These are phyloP conservation scores for Penicillium sp. DNA, from an alignment of 2,329 filamentous ascomycete species.

Conservation along the genomic window DNA sequence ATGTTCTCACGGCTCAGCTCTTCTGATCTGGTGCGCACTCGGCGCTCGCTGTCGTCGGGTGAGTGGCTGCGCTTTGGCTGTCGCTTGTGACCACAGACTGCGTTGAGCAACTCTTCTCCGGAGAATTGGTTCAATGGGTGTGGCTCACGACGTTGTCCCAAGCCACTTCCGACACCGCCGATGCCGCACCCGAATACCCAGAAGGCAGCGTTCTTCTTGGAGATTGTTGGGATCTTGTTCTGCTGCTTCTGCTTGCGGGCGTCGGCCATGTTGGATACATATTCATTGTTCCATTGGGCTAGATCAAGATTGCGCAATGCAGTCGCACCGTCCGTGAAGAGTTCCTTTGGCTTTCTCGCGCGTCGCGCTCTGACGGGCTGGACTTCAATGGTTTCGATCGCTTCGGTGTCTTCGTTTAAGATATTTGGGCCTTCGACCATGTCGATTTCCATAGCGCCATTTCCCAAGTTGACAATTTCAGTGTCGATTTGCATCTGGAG, in stretches of 20 bases:
- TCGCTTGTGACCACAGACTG: conserved; percentile 33
- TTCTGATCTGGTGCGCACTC: conserved; percentile 42
- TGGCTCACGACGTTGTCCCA: conserved; percentile 42
- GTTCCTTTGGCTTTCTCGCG: conserved; percentile 29
- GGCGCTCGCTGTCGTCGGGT: conserved; percentile 30
- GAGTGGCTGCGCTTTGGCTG: conserved; percentile 32
- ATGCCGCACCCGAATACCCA: conserved; percentile 62
- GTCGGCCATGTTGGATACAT: conserved; percentile 61
- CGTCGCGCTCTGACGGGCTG: conserved; percentile 3
- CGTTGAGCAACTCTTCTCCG: conserved; percentile 55
- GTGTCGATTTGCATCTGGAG: conserved; percentile 2
- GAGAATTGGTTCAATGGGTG: conserved; percentile 62
- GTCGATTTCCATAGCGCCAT: conserved; percentile 1
- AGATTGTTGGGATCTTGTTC: conserved; percentile 45
- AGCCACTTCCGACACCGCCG: conserved; percentile 52
- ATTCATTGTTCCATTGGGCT: conserved; percentile 59
- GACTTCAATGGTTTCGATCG: not conserved
- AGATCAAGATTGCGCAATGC: conserved; percentile 60
- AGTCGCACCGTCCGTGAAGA: conserved; percentile 52
- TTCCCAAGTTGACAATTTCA: not conserved
- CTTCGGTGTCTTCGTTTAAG: not conserved
- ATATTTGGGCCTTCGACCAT: not conserved
- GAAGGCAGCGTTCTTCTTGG: conserved; percentile 64
- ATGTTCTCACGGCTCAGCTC: conserved; percentile 32
- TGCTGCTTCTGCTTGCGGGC: conserved; percentile 48